A percentile compares a stretch with the other conserved stretches of the same genome.
These are phyloP conservation scores for Cyclospora cayetanensis DNA, from an alignment of 169 alveolate genomes.

Conservation along the genomic window DNA sequence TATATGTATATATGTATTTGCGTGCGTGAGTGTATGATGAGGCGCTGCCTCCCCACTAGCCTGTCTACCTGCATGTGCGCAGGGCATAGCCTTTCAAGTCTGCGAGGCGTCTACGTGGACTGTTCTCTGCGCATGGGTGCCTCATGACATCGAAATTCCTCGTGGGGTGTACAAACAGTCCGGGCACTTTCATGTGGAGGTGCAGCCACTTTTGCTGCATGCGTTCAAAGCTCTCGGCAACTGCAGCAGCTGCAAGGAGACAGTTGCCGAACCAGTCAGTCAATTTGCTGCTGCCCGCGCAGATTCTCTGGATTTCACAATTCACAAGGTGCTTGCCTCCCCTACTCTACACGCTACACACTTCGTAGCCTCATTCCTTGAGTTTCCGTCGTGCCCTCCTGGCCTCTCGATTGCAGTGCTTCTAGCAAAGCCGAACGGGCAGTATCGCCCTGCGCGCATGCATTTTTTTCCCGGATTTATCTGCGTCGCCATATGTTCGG, in stretches of 20 bases:
- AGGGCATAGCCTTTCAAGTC: slow-evolving; percentile 38
- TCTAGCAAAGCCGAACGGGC: not conserved
- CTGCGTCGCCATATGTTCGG: not conserved
- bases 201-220: slow-evolving; percentile 36
- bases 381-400: not conserved
- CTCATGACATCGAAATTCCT: slow-evolving; percentile 53
- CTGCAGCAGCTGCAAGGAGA: not conserved
- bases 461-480: not conserved
- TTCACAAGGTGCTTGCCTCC: not conserved
- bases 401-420: not conserved
- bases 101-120: slow-evolving; percentile 7
- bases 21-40: not conserved
- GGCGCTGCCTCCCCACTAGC: no score
- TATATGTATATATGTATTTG: not conserved
- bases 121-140: slow-evolving; percentile 14
- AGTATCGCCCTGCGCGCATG: not conserved
- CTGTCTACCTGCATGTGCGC: not conserved
- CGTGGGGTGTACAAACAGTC: slow-evolving; percentile 67
- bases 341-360: not conserved
- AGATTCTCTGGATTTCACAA: slow-evolving; percentile 16
- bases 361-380: not conserved
- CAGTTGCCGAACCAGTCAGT: not conserved
- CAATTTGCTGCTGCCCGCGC: not conserved
- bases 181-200: slow-evolving; percentile 9
- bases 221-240: not conserved